A percentile compares a stretch with the other conserved stretches of the same genome.
Evolutionary conservation across 176 grass and related monocot genomes (phyloP).

Genomic region (Hyparrhenia diplandra): DNA sequence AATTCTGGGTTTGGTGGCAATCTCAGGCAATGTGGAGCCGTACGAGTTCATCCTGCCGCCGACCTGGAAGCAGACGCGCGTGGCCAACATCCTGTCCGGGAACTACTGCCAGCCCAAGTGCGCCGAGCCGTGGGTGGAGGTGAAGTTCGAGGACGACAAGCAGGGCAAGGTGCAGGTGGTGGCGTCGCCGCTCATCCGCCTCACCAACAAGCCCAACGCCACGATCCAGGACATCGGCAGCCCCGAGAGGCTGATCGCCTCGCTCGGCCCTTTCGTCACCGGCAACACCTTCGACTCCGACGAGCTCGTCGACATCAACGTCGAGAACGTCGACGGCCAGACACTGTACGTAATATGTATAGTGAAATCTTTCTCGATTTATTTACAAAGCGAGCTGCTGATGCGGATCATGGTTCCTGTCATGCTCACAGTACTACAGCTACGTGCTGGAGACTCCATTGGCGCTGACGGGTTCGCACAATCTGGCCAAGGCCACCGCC

Average conservation of each 20-base stretch:
- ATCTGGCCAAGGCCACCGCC: conserved; percentile 94
- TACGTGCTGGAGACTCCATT: conserved; percentile 92
- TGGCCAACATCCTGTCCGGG: conserved; percentile 94
- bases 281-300: conserved; percentile 89
- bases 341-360: conserved; percentile 53
- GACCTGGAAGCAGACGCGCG: conserved; percentile 81
- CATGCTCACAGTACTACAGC: conserved; percentile 90
- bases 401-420: neutral
- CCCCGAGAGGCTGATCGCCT: conserved; percentile 82
- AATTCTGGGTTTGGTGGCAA: neutral
- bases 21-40: conserved; percentile 82
- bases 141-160: conserved; percentile 92
- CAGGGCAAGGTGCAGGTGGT: conserved; percentile 96
- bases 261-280: conserved; percentile 92
- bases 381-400: neutral
- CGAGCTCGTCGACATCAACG: conserved; percentile 61
- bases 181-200: conserved; percentile 81
- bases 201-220: conserved; percentile 83
- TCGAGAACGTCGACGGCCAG: conserved; percentile 58
- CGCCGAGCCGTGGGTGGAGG: conserved; percentile 97
- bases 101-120: conserved; percentile 99
- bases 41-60: conserved; percentile 91
- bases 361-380: neutral
- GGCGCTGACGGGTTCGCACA: conserved; percentile 82
- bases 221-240: conserved; percentile 92